A percentile compares a stretch with the other conserved stretches of the same genome.
phyloP scores from a whole-genome alignment of 768 basidiomycete genomes.

The Lactarius indigo region DNA sequence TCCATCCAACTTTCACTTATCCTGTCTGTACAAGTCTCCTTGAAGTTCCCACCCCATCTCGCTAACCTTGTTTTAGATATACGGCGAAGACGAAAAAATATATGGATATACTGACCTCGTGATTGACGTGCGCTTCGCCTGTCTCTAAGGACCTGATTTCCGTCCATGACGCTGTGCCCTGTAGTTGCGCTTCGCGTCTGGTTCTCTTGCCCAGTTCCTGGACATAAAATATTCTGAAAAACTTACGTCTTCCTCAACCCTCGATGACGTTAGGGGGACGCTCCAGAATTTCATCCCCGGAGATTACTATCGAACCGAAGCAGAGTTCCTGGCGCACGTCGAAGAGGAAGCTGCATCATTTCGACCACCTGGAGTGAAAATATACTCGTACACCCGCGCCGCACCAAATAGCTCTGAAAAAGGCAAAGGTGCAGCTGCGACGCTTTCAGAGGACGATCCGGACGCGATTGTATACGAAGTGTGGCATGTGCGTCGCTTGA shows the following conservation, averaged over 20 bases:
- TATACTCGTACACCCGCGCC: conserved; percentile 73
- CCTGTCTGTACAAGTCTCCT: conserved; percentile 50
- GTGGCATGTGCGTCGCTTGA: conserved; percentile 67
- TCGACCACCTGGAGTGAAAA: conserved; percentile 68
- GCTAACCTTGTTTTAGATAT: conserved; percentile 56
- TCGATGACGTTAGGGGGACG: conserved; percentile 83
- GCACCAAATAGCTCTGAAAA: conserved; percentile 44
- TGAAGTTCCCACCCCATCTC: background rate
- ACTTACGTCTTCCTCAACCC: conserved; percentile 59
- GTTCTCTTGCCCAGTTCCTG: conserved; percentile 77
- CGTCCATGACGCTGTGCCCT: background rate
- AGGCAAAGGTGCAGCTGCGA: conserved; percentile 48
- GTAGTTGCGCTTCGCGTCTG: conserved; percentile 84
- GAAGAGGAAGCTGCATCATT: conserved; percentile 77
- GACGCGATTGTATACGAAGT: conserved; percentile 79
- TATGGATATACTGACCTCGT: conserved; percentile 86
- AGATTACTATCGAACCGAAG: conserved; percentile 72
- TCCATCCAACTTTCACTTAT: conserved; percentile 91
- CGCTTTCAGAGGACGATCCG: conserved; percentile 47
- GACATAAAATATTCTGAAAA: conserved; percentile 63
- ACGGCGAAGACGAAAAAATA: conserved; percentile 93
- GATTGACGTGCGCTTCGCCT: conserved; percentile 62
- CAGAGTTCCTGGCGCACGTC: conserved; percentile 63
- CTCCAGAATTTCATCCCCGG: conserved; percentile 74
- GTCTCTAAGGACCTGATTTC: background rate